These are phyloP conservation scores for Brasenia schreberi DNA, from an alignment of 164 flowering plant genomes.

Conservation along the genomic window DNA sequence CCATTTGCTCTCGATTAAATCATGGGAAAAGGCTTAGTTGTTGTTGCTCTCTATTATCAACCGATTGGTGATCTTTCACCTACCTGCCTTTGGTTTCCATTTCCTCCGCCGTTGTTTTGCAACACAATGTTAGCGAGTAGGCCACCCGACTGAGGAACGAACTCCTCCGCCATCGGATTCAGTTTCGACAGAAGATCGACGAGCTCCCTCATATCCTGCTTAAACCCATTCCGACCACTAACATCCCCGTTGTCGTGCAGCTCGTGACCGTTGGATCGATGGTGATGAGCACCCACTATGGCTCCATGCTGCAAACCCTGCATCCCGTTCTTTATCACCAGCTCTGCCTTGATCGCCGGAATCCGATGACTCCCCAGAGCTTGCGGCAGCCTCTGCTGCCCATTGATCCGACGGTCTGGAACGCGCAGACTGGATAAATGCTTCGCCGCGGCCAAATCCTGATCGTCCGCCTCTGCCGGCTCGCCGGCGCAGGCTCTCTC, in stretches of 20 bases:
- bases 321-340: not conserved
- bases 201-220: conserved; percentile 66
- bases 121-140: conserved; percentile 13
- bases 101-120: conserved; percentile 11
- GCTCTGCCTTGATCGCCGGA: conserved; percentile 1
- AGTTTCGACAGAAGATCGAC: conserved; percentile 75
- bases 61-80: not conserved
- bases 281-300: not conserved
- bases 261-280: conserved; percentile 1
- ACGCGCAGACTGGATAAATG: not conserved
- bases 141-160: conserved; percentile 53
- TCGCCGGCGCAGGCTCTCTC: not conserved
- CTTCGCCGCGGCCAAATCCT: no score
- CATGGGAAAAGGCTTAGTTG: no score
- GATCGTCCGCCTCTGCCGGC: conserved; percentile 4
- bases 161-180: conserved; percentile 87
- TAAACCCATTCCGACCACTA: conserved; percentile 23
- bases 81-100: conserved; percentile 39
- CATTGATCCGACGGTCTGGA: not conserved
- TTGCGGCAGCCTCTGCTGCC: not conserved
- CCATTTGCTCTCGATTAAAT: not conserved
- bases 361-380: not conserved
- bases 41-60: no score
- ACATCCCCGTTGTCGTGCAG: conserved; percentile 14
- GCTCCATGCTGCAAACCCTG: conserved; percentile 1